Evolutionary conservation across 2,329 filamentous ascomycete genomes (phyloP), one percentile per base, ranked within the genome.

Genomic region (Exserohilum rostratum): DNA sequence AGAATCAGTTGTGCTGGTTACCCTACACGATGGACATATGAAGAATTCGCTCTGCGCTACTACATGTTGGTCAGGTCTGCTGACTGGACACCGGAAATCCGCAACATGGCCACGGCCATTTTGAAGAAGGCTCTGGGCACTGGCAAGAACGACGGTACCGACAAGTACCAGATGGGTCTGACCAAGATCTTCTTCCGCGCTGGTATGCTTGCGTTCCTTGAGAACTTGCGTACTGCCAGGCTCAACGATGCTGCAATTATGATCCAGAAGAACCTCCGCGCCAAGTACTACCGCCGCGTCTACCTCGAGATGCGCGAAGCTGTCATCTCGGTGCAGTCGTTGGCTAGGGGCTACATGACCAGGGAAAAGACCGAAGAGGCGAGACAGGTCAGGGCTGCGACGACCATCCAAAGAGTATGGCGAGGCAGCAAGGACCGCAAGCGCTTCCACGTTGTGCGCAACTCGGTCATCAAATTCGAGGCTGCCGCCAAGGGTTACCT

Each of bases 141-240:
- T 42, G 73, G 91, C 52, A 87, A 90, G 65, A 77, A 78, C 35
- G 79, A 80, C 58, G 87, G 86, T 64, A 90, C 83, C 38, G 95
- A 98, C 80, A 99, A 96, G 78, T 99, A 98, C 73, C 95, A 99
- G 78, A 85, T 99, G 61, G 95, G 95, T 79, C 82, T 98, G 63
- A 98, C 93, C 47, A 99, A 99, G 81, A 97, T 99, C 73, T 99
- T 99, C 81, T 99, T 99, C 87, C 90, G 95, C 57, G 95, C 95
- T 51, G 95, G 95, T 76, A 99, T 99, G 95, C 87, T 99, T 67
- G 95, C 95, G 6, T 97, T 97, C 80, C 81, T 99, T 46, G 95
- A 99, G 78, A 97, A 97, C 65, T 83, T 97, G 62, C 87, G 95
- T 55, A 97, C 95, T 11, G 91, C 84, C 62, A 88, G 93, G 55